Conservation (phyloP, 2,329 filamentous ascomycete genomes). For the Verticillium nonalfalfae region DNA sequence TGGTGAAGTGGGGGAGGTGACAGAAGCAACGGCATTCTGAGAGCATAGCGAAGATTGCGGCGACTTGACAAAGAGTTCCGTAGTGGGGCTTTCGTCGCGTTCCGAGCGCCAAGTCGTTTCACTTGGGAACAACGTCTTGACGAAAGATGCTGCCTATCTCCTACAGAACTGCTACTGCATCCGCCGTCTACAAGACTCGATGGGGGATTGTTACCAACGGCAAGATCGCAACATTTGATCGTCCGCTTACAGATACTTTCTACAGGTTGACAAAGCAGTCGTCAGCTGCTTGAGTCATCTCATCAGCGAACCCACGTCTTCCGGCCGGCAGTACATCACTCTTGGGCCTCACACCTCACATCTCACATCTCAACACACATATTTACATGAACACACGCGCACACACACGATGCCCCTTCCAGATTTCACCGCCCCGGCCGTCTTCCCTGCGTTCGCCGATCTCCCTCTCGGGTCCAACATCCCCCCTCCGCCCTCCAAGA, state of each 20-base stretch:
- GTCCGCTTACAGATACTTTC: neutral
- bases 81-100: neutral
- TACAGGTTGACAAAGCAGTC: neutral
- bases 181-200: neutral
- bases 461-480: slow-evolving; percentile 16
- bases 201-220: neutral
- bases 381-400: no score
- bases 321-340: neutral
- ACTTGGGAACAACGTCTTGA: neutral
- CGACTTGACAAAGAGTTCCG: neutral
- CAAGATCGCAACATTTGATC: neutral
- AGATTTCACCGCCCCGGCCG: slow-evolving; percentile 21
- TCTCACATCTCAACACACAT: neutral
- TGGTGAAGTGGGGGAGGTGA: neutral
- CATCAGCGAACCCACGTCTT: neutral
- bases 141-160: neutral
- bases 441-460: slow-evolving; percentile 26
- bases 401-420: slow-evolving; percentile 13
- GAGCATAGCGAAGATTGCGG: neutral
- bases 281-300: neutral
- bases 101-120: neutral
- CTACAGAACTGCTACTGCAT: neutral
- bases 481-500: slow-evolving; percentile 4
- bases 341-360: neutral
- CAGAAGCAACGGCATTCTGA: neutral